These are phyloP conservation scores for Ormosia emarginata DNA, from an alignment of 306 rosid genomes.

Conservation along the genomic window DNA sequence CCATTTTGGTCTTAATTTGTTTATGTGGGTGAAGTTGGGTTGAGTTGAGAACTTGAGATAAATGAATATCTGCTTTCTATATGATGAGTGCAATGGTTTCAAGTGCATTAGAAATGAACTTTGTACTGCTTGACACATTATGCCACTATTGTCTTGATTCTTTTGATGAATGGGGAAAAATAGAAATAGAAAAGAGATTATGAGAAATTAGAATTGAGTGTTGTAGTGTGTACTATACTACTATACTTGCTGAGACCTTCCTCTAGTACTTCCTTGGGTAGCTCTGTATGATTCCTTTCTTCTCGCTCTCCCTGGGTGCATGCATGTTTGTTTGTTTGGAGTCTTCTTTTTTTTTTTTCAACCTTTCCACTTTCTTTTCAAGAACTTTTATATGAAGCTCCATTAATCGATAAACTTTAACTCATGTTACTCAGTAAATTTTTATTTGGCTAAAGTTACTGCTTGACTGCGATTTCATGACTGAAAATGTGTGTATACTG, in stretches of 20 bases:
- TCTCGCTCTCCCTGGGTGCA: neutral
- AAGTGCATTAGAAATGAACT: neutral
- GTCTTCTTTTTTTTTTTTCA: neutral
- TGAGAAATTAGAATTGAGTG: neutral
- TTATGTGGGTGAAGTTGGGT: neutral
- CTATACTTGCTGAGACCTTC: neutral
- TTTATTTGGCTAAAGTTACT: neutral
- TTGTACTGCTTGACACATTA: neutral
- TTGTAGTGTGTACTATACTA: neutral
- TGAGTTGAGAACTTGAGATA: neutral
- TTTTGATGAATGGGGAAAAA: neutral
- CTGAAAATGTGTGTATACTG: neutral
- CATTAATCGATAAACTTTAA: neutral
- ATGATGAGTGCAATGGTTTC: neutral
- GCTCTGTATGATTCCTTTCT: neutral
- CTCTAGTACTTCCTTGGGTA: neutral
- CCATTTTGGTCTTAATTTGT: neutral
- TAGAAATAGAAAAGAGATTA: neutral
- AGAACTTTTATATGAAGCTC: neutral
- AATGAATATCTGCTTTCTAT: neutral
- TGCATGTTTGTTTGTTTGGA: neutral
- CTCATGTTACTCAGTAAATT: neutral
- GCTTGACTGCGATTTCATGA: neutral
- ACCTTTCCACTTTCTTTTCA: neutral
- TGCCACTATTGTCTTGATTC: neutral